Percentiles rank a stretch among this genome's conserved stretches.
These are phyloP conservation scores for Stephania cephalantha DNA, from an alignment of 164 flowering plant genomes.

Conservation along the genomic window DNA sequence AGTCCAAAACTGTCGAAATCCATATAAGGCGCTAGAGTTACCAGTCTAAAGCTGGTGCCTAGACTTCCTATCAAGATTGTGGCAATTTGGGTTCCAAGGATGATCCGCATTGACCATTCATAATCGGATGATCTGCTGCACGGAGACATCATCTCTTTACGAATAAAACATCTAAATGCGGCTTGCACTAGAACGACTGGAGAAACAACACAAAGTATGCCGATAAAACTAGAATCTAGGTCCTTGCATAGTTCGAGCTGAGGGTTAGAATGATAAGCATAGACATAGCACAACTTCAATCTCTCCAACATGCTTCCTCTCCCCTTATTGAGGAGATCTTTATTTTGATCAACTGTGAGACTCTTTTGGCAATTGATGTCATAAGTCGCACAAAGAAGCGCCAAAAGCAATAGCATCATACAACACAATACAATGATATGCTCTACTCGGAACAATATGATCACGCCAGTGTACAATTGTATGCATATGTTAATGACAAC, in stretches of 20 bases:
- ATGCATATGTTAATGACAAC: background rate
- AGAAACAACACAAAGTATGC: background rate
- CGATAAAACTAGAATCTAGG: background rate
- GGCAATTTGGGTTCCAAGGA: background rate
- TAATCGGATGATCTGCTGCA: background rate
- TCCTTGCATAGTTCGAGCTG: constrained; percentile 1
- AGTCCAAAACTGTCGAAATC: background rate
- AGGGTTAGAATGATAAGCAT: background rate
- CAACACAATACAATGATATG: background rate
- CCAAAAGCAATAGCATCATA: background rate
- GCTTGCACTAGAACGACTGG: background rate
- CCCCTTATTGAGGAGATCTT: background rate
- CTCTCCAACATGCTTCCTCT: background rate
- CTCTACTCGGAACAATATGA: background rate
- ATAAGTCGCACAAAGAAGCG: background rate
- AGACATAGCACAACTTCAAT: background rate
- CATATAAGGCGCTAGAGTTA: background rate
- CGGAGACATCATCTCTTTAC: background rate
- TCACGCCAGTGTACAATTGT: background rate
- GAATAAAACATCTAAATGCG: background rate
- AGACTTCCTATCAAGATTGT: background rate
- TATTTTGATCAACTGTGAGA: background rate
- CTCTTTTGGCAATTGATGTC: background rate
- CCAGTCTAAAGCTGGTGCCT: background rate
- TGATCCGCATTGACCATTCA: no score